Conservation (phyloP, 2,329 filamentous ascomycete species). For the Periconia sp. region DNA sequence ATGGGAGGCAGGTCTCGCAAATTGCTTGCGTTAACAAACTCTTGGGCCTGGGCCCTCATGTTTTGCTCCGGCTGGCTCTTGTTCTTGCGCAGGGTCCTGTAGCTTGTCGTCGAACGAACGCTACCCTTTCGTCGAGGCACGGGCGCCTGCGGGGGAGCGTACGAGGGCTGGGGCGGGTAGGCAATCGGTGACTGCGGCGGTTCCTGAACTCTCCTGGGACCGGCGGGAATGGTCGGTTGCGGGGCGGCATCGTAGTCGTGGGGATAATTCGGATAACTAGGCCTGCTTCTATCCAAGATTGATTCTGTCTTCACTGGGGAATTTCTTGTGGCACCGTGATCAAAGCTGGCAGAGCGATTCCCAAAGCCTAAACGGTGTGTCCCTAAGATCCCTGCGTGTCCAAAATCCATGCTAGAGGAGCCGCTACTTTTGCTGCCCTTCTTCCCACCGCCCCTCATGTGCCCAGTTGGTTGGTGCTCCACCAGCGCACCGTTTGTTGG, state of each 20-base stretch:
- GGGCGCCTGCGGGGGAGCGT: conserved; percentile 48
- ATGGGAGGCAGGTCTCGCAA: conserved; percentile 51
- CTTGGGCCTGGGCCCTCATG: conserved; percentile 54
- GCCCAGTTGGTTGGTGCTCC: conserved; percentile 35
- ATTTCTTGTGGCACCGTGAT: conserved; percentile 53
- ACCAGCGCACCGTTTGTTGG: conserved; percentile 32
- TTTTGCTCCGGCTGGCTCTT: conserved; percentile 49
- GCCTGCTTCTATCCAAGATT: conserved; percentile 51
- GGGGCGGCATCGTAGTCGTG: conserved; percentile 81
- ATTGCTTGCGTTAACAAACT: conserved; percentile 56
- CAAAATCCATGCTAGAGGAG: conserved; percentile 69
- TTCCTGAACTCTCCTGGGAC: conserved; percentile 67
- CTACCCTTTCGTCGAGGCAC: conserved; percentile 63
- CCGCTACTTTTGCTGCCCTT: conserved; percentile 77
- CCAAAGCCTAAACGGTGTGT: conserved; percentile 63
- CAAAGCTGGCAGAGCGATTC: conserved; percentile 75
- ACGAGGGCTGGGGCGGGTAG: conserved; percentile 46
- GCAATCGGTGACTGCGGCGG: conserved; percentile 47
- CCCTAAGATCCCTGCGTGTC: conserved; percentile 63
- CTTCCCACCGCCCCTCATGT: conserved; percentile 53
- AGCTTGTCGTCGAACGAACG: conserved; percentile 62
- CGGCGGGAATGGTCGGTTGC: conserved; percentile 81
- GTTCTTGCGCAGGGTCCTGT: conserved; percentile 49
- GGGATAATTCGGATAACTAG: conserved; percentile 54
- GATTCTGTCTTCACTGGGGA: conserved; percentile 48